Conservation (phyloP, 495 filamentous ascomycete genomes). For the Neurospora sublineolata region DNA sequence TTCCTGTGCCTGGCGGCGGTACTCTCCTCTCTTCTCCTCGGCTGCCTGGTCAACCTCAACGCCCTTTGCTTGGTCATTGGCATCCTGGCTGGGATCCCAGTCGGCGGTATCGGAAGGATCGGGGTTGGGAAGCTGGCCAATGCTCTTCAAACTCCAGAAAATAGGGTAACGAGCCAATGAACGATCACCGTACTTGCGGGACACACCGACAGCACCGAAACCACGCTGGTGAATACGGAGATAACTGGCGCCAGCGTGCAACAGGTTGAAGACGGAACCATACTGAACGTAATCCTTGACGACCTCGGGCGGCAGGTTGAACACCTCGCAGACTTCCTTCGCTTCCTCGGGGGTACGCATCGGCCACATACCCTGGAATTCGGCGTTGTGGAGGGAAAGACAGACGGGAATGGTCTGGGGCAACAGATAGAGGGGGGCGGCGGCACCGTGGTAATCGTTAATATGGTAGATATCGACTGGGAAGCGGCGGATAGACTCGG, state of each 20-base stretch:
- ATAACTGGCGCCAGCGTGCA: conserved; percentile 63
- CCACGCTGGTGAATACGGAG: conserved; percentile 65
- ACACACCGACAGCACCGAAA: conserved; percentile 66
- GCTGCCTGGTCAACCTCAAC: conserved; percentile 46
- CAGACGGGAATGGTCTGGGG: conserved; percentile 51
- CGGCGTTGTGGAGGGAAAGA: conserved; percentile 44
- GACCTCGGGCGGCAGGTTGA: conserved; percentile 44
- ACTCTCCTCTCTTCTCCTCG: conserved; percentile 44
- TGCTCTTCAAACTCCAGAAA: conserved; percentile 62
- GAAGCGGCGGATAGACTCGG: conserved; percentile 47
- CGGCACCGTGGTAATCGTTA: conserved; percentile 69
- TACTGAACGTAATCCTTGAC: conserved; percentile 54
- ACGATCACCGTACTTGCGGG: conserved; percentile 63
- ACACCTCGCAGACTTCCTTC: conserved; percentile 60
- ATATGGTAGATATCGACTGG: conserved; percentile 67
- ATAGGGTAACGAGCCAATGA: conserved; percentile 67
- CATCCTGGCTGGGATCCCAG: conserved; percentile 43
- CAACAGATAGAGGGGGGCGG: conserved; percentile 59
- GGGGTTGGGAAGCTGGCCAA: conserved; percentile 63
- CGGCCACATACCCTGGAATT: conserved; percentile 66
- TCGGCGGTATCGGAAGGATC: conserved; percentile 64
- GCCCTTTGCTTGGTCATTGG: conserved; percentile 34
- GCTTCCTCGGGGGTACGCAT: conserved; percentile 58
- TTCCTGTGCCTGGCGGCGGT: conserved; percentile 61
- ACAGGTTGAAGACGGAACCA: conserved; percentile 58